Evolutionary conservation across 768 basidiomycete species (phyloP).

Genomic region (Hypsizygus marmoreus): DNA sequence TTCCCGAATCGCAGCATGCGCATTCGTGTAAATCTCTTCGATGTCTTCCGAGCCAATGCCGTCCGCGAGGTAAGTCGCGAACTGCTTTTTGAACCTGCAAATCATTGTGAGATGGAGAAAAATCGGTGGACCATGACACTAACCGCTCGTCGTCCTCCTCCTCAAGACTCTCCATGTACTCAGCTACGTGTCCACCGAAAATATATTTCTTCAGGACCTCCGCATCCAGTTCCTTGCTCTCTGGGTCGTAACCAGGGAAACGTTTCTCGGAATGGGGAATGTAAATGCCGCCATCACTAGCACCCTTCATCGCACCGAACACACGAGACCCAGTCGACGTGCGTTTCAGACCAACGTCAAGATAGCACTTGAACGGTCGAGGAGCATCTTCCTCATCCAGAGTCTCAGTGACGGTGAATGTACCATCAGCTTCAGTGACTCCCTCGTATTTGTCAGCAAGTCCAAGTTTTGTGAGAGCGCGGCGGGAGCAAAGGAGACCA

Average conservation of each 20-base stretch:
- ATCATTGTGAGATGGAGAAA: not conserved
- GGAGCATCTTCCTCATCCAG: conserved; percentile 92
- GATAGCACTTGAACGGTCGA: conserved; percentile 98
- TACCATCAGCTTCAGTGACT: conserved; percentile 88
- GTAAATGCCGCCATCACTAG: conserved; percentile 95
- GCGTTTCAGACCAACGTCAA: conserved; percentile 97
- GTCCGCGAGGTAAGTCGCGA: conserved; percentile 92
- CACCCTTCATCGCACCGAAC: conserved; percentile 99
- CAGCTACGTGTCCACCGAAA: conserved; percentile 94
- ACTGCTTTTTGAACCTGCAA: conserved; percentile 93
- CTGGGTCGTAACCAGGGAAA: conserved; percentile 96
- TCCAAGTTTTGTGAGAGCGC: conserved; percentile 92
- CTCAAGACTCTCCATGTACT: conserved; percentile 99
- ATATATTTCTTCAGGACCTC: conserved; percentile 98
- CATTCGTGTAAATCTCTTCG: conserved; percentile 92
- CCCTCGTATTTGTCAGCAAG: conserved; percentile 98
- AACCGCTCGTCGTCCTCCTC: conserved; percentile 99
- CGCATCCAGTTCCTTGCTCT: conserved; percentile 89
- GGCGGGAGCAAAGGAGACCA: conserved; percentile 92
- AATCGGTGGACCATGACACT: conserved; percentile 19
- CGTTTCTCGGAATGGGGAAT: conserved; percentile 98
- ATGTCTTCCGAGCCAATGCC: conserved; percentile 96
- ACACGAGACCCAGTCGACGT: conserved; percentile 97
- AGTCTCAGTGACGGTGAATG: conserved; percentile 77
- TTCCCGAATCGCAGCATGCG: conserved; percentile 94